Conservation (phyloP, 2,329 filamentous ascomycete genomes). For the Hymenoscyphus fraxineus region DNA sequence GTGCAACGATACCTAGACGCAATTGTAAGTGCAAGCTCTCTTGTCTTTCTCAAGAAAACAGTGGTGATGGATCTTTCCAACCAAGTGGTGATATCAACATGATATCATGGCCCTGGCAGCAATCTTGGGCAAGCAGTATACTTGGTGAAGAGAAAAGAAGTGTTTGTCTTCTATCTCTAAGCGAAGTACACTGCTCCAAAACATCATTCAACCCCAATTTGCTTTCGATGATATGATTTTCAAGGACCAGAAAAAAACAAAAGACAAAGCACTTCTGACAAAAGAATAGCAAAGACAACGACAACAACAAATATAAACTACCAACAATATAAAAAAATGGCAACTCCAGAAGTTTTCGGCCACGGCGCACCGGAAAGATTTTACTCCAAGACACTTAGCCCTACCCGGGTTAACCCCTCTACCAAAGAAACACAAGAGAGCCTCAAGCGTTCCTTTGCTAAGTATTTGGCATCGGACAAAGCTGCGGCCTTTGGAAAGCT, state of each 20-base stretch:
- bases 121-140: neutral
- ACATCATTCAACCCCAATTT: neutral
- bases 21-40: neutral
- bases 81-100: neutral
- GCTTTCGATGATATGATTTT: neutral
- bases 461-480: constrained; percentile 33
- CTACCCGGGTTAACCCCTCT: constrained; percentile 26
- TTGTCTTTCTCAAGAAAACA: neutral
- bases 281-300: neutral
- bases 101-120: constrained; percentile 2
- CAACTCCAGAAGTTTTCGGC: constrained; percentile 26
- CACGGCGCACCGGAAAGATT: constrained; percentile 27
- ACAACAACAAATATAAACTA: neutral
- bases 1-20: neutral
- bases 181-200: neutral
- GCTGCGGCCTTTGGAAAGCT: constrained; percentile 27
- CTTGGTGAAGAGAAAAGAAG: neutral
- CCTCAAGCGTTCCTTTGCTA: constrained; percentile 33
- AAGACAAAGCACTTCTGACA: neutral
- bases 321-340: constrained; percentile 23
- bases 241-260: neutral
- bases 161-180: neutral
- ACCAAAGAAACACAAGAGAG: constrained; percentile 31
- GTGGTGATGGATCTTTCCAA: neutral
- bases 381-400: constrained; percentile 27